phyloP scores from a whole-genome alignment of 2,329 filamentous ascomycete species.

The Chaetomiaceae sp. region DNA sequence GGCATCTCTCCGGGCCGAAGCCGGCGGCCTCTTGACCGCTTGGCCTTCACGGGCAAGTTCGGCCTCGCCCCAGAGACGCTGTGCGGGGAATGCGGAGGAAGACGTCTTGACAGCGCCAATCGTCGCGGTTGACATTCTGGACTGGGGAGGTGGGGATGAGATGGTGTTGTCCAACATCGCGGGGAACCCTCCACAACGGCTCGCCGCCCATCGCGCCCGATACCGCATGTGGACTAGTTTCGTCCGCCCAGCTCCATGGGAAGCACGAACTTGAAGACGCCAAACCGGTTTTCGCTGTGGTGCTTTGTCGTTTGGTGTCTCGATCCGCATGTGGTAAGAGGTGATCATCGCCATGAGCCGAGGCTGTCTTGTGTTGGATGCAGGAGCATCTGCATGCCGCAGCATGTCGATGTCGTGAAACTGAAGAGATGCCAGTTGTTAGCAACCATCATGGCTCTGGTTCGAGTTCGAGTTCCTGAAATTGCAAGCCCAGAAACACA shows the following conservation, averaged over 20 bases:
- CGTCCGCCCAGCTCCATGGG: neutral
- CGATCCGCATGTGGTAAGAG: constrained; percentile 1
- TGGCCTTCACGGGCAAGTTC: constrained; percentile 4
- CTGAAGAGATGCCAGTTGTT: neutral
- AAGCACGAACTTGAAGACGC: neutral
- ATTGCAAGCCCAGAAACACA: neutral
- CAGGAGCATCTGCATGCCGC: no score
- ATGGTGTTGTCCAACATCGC: neutral
- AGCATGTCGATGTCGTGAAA: no score
- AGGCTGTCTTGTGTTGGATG: no score
- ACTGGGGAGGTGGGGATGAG: constrained; percentile 3
- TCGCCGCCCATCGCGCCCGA: neutral
- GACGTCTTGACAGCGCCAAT: neutral
- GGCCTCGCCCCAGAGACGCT: neutral
- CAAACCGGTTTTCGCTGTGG: constrained; percentile 6
- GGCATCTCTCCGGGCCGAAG: neutral
- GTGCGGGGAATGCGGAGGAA: constrained; percentile 13
- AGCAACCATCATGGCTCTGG: neutral
- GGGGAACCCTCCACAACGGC: neutral
- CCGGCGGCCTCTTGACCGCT: neutral
- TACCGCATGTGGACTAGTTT: constrained; percentile 1
- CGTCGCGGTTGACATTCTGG: neutral
- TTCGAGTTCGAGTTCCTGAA: no score
- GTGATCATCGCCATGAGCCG: neutral
- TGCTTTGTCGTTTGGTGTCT: neutral